Evolutionary conservation across 225 moss, liverwort and hornwort genomes (phyloP).

Genomic region (Climacium dendroides): DNA sequence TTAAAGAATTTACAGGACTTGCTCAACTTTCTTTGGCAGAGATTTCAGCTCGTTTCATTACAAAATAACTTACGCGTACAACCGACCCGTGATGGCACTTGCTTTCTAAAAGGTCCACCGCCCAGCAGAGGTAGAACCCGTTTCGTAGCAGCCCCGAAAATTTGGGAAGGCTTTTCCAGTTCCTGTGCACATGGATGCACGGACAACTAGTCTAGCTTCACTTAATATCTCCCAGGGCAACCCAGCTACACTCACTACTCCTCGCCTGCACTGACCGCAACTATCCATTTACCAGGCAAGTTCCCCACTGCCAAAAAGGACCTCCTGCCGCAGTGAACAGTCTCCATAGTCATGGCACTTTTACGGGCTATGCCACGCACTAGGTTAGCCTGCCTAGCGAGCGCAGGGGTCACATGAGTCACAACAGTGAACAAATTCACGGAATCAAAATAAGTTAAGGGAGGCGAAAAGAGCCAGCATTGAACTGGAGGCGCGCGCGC

Average conservation of each 20-base stretch:
- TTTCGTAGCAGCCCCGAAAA: not conserved
- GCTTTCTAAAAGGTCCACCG: not conserved
- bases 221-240: not conserved
- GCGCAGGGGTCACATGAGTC: not conserved
- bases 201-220: not conserved
- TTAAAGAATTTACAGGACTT: not conserved
- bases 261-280: not conserved
- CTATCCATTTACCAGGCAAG: not conserved
- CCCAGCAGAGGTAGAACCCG: not conserved
- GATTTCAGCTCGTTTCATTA: not conserved
- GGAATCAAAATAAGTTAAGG: not conserved
- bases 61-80: not conserved
- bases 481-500: not conserved
- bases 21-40: not conserved
- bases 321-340: not conserved
- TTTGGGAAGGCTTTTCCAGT: conserved; percentile 3
- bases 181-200: not conserved
- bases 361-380: not conserved
- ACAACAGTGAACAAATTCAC: not conserved
- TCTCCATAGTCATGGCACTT: not conserved
- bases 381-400: not conserved
- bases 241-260: not conserved
- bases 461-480: not conserved
- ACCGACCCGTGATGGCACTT: not conserved
- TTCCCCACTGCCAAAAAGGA: not conserved